Percentiles rank a stretch among this genome's conserved stretches.
phyloP scores from a whole-genome alignment of 2,329 filamentous ascomycete species.

The Fusarium poae region DNA sequence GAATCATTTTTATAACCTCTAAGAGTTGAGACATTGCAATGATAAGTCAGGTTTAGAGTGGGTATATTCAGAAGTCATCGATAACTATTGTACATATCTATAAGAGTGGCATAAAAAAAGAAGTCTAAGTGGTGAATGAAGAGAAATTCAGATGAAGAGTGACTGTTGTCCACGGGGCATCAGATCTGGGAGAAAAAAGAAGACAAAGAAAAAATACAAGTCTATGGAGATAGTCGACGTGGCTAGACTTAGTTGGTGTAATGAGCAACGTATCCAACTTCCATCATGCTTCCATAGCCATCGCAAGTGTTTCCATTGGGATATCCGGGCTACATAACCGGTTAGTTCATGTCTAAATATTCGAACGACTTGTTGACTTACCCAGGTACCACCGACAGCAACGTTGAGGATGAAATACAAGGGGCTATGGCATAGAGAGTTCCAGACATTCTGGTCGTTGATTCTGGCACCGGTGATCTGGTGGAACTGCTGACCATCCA shows the following conservation, averaged over 20 bases:
- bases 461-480: conserved; percentile 60
- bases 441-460: conserved; percentile 61
- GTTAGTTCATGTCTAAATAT: background rate
- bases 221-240: rapidly evolving
- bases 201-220: background rate
- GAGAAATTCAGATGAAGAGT: rapidly evolving
- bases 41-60: too few relatives aligned
- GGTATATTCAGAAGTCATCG: background rate
- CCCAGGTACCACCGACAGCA: conserved; percentile 65
- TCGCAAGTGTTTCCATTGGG: conserved; percentile 60
- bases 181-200: background rate
- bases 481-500: conserved; percentile 60
- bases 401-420: conserved; percentile 66
- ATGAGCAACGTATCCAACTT: conserved; percentile 62
- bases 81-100: background rate
- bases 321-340: conserved; percentile 56
- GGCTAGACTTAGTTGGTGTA: conserved; percentile 38
- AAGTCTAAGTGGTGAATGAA: background rate
- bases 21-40: too few relatives aligned
- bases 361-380: conserved; percentile 46
- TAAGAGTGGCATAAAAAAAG: background rate
- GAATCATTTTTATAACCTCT: too few relatives aligned
- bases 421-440: conserved; percentile 60
- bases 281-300: conserved; percentile 62
- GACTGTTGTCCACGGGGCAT: background rate